Evolutionary conservation across 257 asterid genomes (phyloP).

Genomic region (Haberlea rhodopensis): DNA sequence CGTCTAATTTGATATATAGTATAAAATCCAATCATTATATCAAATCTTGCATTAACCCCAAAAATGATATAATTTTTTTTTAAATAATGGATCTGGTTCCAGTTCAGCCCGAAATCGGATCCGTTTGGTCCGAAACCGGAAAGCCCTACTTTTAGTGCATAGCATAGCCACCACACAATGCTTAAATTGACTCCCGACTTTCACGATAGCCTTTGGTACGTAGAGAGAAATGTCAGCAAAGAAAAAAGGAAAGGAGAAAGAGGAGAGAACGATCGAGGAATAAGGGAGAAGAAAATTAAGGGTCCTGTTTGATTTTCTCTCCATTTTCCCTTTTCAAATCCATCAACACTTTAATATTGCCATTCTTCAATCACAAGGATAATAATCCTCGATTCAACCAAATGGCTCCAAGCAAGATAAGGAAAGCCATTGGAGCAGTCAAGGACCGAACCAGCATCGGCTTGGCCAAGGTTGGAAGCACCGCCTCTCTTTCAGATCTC

Average conservation of each 20-base stretch:
- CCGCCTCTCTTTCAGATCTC: slow-evolving; percentile 71
- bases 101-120: too few species aligned
- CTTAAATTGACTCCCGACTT: background rate
- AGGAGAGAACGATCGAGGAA: background rate
- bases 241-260: too few species aligned
- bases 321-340: too few species aligned
- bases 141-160: too few species aligned
- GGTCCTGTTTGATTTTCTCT: background rate
- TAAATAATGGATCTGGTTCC: too few species aligned
- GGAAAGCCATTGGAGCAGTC: slow-evolving; percentile 88
- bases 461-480: slow-evolving; percentile 78
- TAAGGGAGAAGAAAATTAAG: background rate
- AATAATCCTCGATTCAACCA: too few species aligned
- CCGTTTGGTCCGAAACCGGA: too few species aligned
- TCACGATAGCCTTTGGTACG: background rate
- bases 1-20: too few species aligned
- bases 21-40: too few species aligned
- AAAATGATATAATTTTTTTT: too few species aligned
- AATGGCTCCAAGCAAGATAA: slow-evolving; percentile 87
- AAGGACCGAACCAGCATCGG: slow-evolving; percentile 92
- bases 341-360: too few species aligned
- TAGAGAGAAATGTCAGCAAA: background rate
- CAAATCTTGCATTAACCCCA: too few species aligned
- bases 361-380: background rate
- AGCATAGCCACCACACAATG: slow-evolving; percentile 2